Base-by-base conservation (phyloP, 306 rosid genomes). In the Canavalia ensiformis region DNA sequence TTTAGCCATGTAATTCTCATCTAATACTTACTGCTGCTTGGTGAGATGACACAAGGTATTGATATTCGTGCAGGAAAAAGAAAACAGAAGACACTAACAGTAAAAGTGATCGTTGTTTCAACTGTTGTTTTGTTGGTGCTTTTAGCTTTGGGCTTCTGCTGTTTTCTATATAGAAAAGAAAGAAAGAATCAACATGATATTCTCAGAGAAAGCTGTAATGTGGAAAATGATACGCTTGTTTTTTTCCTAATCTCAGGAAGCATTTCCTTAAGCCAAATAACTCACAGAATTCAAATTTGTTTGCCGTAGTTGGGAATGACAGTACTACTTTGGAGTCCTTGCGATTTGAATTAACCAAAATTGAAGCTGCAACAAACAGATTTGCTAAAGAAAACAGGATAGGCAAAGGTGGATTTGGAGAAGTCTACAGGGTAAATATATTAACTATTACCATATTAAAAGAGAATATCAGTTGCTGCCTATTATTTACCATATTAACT, bases 321-420 rank as follows among this genome's bases (percentile, higher is more conserved):
- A 62, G 71, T 9, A 57, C 44, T n/a, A 60, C 42, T 33, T 41
- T 77, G n/a, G 90, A 86, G 68, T 84, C 88, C 2, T 76, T 89
- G 76, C 87, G 75, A 81, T 89, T 86, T 80, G 85, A 86, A 68
- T 83, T 85, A 7, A 62, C 55, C 6, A 70, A 39, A 35, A 88
- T 89, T 64, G 81, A 72, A 76, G 84, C 83, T 18, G 95, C 95
- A 45, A 91, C 91, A 64, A 65, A 79, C 69, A 88, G 74, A 30
- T 91, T 91, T 54, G 76, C 90, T 4, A 72, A 57, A 8, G 86
- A 84, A 2, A 82, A 86, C 66, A 79, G 58, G 65, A 64, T 91
- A 42, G 96, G 93, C 2, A 85, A 62, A 85, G 96, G 96, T 4
- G 90, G 93, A 74, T 88, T 88, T 75, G 93, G 93, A 9, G 84